Evolutionary conservation across 2,329 filamentous ascomycete genomes (phyloP).

Genomic region (Colletotrichum scovillei): DNA sequence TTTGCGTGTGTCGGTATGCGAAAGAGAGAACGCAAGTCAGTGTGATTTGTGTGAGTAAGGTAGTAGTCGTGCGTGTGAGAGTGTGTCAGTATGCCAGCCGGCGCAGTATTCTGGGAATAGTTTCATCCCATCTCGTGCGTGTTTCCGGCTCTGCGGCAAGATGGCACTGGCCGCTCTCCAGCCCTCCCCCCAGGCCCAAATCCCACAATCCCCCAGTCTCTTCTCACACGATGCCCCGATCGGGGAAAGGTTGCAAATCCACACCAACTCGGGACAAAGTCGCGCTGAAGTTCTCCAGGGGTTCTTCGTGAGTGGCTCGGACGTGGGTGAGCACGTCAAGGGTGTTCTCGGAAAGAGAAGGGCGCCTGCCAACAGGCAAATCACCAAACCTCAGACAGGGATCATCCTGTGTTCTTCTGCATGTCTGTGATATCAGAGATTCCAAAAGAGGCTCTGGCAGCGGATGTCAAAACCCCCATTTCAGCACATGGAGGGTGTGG

Average conservation of each 20-base stretch:
- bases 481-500: constrained; percentile 4
- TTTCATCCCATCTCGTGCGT: constrained; percentile 33
- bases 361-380: background rate
- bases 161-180: constrained; percentile 16
- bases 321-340: background rate
- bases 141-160: constrained; percentile 27
- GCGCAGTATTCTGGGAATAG: background rate
- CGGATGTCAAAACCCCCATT: background rate
- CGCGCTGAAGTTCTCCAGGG: constrained; percentile 7
- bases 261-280: constrained; percentile 8
- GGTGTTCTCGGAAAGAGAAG: background rate
- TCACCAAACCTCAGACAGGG: background rate
- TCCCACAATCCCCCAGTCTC: background rate
- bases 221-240: constrained; percentile 15
- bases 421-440: constrained; percentile 1
- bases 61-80: no score
- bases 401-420: background rate
- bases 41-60: background rate
- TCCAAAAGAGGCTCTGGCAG: background rate
- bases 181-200: background rate
- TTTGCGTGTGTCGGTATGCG: background rate
- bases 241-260: background rate
- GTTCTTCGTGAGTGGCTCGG: constrained; percentile 6
- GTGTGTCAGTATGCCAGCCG: background rate
- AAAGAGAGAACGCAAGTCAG: background rate